These are phyloP conservation scores for Quillaja saponaria DNA, from an alignment of 306 rosid genomes.

Conservation along the genomic window DNA sequence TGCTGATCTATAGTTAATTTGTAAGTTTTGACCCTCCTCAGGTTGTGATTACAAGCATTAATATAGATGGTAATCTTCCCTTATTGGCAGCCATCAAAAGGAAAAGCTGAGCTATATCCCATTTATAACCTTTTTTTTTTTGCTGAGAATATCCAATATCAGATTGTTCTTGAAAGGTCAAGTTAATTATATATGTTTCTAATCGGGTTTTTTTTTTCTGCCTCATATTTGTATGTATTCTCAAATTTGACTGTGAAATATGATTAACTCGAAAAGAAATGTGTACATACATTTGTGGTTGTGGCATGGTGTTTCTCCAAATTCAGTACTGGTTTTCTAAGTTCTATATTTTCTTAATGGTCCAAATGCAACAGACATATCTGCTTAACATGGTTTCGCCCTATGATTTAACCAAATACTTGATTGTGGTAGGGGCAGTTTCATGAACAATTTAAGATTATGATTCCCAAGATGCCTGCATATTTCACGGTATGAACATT, in stretches of 20 bases:
- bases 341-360: too few relatives aligned
- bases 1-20: too few relatives aligned
- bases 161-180: background rate
- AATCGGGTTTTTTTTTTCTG: background rate
- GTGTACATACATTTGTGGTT: background rate
- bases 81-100: slow-evolving; percentile 66
- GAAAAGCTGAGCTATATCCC: slow-evolving; percentile 33
- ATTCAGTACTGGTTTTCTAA: too few relatives aligned
- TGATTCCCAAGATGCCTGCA: slow-evolving; percentile 67
- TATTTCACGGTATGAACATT: slow-evolving; percentile 65
- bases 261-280: background rate
- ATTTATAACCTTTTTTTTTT: background rate
- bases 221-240: background rate
- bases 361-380: background rate
- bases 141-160: background rate
- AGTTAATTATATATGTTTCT: background rate
- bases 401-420: slow-evolving; percentile 7
- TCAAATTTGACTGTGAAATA: background rate
- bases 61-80: slow-evolving; percentile 50
- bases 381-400: background rate
- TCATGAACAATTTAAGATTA: slow-evolving; percentile 70
- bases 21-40: slow-evolving; percentile 20
- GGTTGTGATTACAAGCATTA: slow-evolving; percentile 80
- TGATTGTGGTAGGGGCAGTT: slow-evolving; percentile 53
- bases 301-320: too few relatives aligned